Conservation (phyloP, 2,329 filamentous ascomycete species). For the Fusarium setosum region DNA sequence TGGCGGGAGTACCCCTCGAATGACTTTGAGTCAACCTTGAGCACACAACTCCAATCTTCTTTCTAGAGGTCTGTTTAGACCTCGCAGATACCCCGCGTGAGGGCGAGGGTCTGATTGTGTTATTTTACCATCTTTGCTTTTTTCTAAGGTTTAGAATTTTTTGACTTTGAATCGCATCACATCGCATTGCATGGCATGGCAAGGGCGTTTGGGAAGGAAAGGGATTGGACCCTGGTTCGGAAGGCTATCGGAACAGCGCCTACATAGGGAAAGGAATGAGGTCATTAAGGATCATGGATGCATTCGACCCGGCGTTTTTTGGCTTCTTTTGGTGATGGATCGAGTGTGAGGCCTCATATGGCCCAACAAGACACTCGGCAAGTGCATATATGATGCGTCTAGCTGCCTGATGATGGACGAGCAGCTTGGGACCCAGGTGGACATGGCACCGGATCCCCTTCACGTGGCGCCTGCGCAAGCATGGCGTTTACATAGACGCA, state of each 20-base stretch:
- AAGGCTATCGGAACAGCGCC: slow-evolving; percentile 19
- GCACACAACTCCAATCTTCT: neutral
- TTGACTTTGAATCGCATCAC: slow-evolving; percentile 40
- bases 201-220: slow-evolving; percentile 45
- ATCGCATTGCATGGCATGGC: slow-evolving; percentile 47
- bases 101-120: slow-evolving; percentile 8
- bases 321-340: slow-evolving; percentile 16
- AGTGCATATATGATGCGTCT: slow-evolving; percentile 16
- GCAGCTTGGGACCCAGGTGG: slow-evolving; percentile 7
- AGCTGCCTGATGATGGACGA: neutral
- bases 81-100: neutral
- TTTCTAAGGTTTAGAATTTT: slow-evolving; percentile 31
- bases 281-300: slow-evolving; percentile 20
- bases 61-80: slow-evolving; percentile 9
- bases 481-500: slow-evolving; percentile 38
- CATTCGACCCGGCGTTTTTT: slow-evolving; percentile 34
- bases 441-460: slow-evolving; percentile 3
- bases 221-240: slow-evolving; percentile 21
- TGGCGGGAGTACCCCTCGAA: slow-evolving; percentile 32
- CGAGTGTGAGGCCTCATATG: neutral
- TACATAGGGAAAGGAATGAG: slow-evolving; percentile 19
- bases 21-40: neutral
- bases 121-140: slow-evolving; percentile 29
- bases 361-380: neutral
- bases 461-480: slow-evolving; percentile 2